Evolutionary conservation across 306 rosid species (phyloP).

Genomic region (Pyrus pyrifolia): DNA sequence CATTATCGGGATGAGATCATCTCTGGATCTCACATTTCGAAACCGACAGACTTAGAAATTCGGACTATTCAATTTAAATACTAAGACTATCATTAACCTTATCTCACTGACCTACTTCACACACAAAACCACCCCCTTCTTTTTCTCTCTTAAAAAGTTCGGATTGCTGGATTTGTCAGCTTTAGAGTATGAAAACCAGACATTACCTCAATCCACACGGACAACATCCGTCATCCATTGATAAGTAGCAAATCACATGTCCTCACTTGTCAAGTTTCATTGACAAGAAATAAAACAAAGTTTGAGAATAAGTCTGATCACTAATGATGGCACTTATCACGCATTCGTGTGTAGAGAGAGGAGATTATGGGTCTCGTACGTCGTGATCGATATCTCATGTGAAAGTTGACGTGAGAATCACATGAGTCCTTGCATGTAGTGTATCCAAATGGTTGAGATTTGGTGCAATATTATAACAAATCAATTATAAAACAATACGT

Average conservation of each 20-base stretch:
- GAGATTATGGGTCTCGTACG: not conserved
- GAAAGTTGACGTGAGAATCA: not conserved
- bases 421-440: not conserved
- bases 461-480: not conserved
- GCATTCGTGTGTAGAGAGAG: not conserved
- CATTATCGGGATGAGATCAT: too few relatives aligned
- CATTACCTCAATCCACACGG: too few relatives aligned
- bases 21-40: too few relatives aligned
- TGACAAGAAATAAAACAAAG: not conserved
- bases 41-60: rapidly evolving
- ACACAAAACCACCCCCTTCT: too few relatives aligned
- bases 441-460: not conserved
- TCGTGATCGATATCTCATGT: not conserved
- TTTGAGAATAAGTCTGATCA: not conserved
- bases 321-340: not conserved
- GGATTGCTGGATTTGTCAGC: too few relatives aligned
- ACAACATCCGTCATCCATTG: too few relatives aligned
- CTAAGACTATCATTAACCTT: too few relatives aligned
- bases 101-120: rapidly evolving
- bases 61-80: too few relatives aligned
- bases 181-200: too few relatives aligned
- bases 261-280: not conserved
- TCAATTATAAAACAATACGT: not conserved
- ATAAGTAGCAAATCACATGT: too few relatives aligned
- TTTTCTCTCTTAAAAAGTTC: too few relatives aligned